Conservation (phyloP, 2,329 filamentous ascomycete species). For the Geosmithia flava region DNA sequence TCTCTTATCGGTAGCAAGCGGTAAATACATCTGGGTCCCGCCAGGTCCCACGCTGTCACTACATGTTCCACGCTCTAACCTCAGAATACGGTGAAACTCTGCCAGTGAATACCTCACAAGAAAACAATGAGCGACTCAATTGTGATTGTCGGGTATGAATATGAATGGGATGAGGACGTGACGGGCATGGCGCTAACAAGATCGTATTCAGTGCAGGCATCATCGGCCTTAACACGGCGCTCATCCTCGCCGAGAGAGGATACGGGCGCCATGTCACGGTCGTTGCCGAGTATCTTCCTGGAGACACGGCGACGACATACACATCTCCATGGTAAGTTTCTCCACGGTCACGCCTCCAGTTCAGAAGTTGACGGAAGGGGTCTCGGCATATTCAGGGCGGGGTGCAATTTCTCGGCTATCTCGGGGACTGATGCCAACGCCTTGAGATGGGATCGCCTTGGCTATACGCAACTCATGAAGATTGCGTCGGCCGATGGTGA, state of each 20-base stretch:
- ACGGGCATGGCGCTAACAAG: background rate
- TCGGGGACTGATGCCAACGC: conserved; percentile 27
- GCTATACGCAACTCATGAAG: conserved; percentile 22
- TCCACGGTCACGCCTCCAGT: background rate
- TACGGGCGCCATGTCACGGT: conserved; percentile 19
- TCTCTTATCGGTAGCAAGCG: too few relatives aligned
- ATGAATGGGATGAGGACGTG: background rate
- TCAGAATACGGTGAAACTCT: background rate
- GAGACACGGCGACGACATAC: conserved; percentile 23
- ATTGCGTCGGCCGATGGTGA: conserved; percentile 15
- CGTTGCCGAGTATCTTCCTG: conserved; percentile 25
- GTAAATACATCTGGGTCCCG: too few relatives aligned
- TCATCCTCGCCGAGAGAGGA: conserved; percentile 20
- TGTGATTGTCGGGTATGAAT: background rate
- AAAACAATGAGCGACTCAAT: background rate
- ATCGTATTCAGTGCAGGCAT: conserved; percentile 17
- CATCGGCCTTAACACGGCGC: conserved; percentile 24
- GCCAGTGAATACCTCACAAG: background rate
- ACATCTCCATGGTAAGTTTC: conserved; percentile 25
- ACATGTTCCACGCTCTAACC: too few relatives aligned
- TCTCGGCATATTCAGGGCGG: conserved; percentile 14
- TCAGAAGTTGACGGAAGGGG: background rate
- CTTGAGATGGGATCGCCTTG: conserved; percentile 25
- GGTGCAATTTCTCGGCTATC: conserved; percentile 30
- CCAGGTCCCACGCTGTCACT: too few relatives aligned